These are phyloP conservation scores for Mallotus japonicus DNA, from an alignment of 441 rosid genomes.

Conservation along the genomic window DNA sequence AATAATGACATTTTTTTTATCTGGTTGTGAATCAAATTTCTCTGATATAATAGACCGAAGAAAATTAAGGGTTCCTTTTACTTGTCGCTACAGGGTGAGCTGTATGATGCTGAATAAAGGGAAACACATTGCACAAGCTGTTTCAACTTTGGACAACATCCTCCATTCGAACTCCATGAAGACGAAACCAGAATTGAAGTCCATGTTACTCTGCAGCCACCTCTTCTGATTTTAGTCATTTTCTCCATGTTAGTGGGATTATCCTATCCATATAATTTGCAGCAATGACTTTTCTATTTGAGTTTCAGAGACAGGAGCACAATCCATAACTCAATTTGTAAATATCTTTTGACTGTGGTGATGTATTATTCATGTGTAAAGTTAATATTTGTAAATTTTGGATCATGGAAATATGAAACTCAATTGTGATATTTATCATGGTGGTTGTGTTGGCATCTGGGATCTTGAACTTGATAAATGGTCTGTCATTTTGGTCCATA, in stretches of 20 bases:
- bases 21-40: no score
- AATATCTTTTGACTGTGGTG: no score
- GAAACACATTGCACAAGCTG: conserved; percentile 47
- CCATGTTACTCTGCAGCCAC: conserved; percentile 34
- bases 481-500: no score
- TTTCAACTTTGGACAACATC: conserved; percentile 54
- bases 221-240: conserved; percentile 19
- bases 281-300: neutral
- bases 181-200: conserved; percentile 35
- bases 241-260: neutral
- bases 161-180: conserved; percentile 35
- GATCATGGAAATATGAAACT: no score
- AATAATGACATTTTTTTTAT: no score
- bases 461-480: no score
- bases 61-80: neutral
- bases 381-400: no score
- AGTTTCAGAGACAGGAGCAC: no score
- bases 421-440: no score
- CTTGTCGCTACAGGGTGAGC: conserved; percentile 41
- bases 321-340: no score
- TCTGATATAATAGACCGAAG: neutral
- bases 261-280: neutral
- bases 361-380: no score
- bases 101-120: conserved; percentile 78
- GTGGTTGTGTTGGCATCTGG: no score